These are phyloP conservation scores for Xylariaceae sp. DNA, from an alignment of 2,329 filamentous ascomycete genomes.

Conservation along the genomic window DNA sequence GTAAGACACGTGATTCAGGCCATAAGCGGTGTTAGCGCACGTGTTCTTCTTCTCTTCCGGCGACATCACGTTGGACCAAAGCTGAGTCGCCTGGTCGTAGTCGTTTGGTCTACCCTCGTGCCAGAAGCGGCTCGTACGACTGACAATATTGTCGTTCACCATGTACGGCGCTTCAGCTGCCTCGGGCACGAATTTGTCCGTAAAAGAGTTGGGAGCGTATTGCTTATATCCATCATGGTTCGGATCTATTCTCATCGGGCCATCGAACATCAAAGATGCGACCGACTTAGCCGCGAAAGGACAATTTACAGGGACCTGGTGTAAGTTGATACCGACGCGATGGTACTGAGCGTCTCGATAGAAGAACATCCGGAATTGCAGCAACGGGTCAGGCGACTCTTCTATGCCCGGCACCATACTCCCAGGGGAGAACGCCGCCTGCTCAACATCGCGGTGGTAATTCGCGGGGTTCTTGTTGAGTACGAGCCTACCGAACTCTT, in stretches of 20 bases:
- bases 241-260: conserved; percentile 45
- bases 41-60: conserved; percentile 42
- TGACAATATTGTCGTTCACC: conserved; percentile 48
- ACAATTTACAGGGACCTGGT: conserved; percentile 45
- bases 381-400: conserved; percentile 44
- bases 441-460: conserved; percentile 50
- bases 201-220: conserved; percentile 51
- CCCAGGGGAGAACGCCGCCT: conserved; percentile 50
- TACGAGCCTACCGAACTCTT: conserved; percentile 47
- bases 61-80: conserved; percentile 49
- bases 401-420: conserved; percentile 51
- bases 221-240: conserved; percentile 47
- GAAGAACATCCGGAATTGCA: conserved; percentile 50
- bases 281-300: conserved; percentile 43
- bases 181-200: conserved; percentile 50
- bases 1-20: conserved; percentile 42
- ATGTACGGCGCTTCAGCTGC: conserved; percentile 48
- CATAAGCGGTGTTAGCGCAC: conserved; percentile 47
- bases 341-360: conserved; percentile 51
- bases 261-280: conserved; percentile 48
- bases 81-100: conserved; percentile 49
- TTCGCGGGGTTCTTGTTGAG: conserved; percentile 51
- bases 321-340: conserved; percentile 50
- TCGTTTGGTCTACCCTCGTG: conserved; percentile 52
- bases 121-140: conserved; percentile 52